Base-by-base conservation (phyloP, 2,329 filamentous ascomycete species). In the Orbilia brochopaga region DNA sequence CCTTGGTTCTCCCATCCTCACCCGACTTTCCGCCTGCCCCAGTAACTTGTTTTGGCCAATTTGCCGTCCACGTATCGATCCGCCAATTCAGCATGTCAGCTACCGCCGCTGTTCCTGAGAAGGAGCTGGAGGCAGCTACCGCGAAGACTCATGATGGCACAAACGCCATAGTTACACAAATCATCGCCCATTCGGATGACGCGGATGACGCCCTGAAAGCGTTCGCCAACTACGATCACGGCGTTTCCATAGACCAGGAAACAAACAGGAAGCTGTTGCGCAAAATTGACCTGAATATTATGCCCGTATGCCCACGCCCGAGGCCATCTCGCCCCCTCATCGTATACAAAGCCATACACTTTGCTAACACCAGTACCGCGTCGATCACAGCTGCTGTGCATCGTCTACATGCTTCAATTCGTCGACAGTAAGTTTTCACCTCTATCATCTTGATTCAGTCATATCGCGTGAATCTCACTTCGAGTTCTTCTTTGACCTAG, bases 371-470 rank as follows among this genome's bases (percentile, higher is more conserved):
- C n/a, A 13, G 32, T 52, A 23, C 60, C 70, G 13, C 27, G 75
- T 52, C 51, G 7, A 37, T 51, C 30, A 35, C 48, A 79, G 78
- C 79, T 87, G 74, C 80, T 87, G 76, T 87, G 84, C 66, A 75
- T 85, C 30, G 81, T 86, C 2, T 87, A 87, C 74, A 84, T 83
- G 0, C 79, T 87, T 75, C 85, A 86, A 74, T 87, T 82, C 76
- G 79, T 87, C 5, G 84, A 83, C 73, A 83, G 80, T 81, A 78
- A 44, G 79, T 19, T 30, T 11, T 59, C 37, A 4, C 17, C 21
- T 21, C 21, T 48, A n/a, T 40, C 5, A 8, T 8, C 24, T 17
- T 24, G 30, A 1, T 23, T 19, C 7, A 24, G 13, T 5, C 2
- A 17, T 4, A 17, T 42, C 5, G n/a, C n/a, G 5, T 42, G 4